These are phyloP conservation scores for Bidens hawaiensis DNA, from an alignment of 140 eudicot species.

Conservation along the genomic window DNA sequence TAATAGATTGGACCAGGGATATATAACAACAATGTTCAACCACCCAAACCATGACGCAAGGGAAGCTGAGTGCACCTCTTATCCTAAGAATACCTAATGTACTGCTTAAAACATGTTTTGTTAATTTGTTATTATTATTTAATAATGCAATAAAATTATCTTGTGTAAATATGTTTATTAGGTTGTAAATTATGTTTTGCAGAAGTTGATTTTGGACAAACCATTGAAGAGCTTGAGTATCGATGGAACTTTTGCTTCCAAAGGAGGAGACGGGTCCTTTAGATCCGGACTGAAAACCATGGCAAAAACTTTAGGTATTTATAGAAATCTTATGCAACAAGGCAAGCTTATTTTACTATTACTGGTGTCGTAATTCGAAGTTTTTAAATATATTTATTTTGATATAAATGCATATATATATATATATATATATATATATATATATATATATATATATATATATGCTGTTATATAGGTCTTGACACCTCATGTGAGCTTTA, in stretches of 20 bases:
- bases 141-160: conserved; percentile 1
- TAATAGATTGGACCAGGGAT: too few relatives aligned
- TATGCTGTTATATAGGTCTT: too few relatives aligned
- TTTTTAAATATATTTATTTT: not conserved
- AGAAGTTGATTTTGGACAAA: conserved; percentile 95
- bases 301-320: conserved; percentile 83
- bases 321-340: conserved; percentile 94
- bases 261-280: conserved; percentile 66
- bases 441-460: too few relatives aligned
- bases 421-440: too few relatives aligned
- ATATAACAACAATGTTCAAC: too few relatives aligned
- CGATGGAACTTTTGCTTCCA: conserved; percentile 64
- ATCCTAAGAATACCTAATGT: too few relatives aligned
- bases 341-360: conserved; percentile 46
- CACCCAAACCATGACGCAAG: too few relatives aligned
- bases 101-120: not conserved
- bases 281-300: conserved; percentile 70
- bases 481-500: too few relatives aligned
- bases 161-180: conserved; percentile 21
- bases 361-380: not conserved
- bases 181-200: conserved; percentile 96
- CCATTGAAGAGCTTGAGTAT: conserved; percentile 55
- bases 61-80: too few relatives aligned
- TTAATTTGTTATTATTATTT: not conserved
- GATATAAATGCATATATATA: not conserved